Base-by-base conservation (phyloP, 2,329 filamentous ascomycete species). In the Fusarium aywerte region DNA sequence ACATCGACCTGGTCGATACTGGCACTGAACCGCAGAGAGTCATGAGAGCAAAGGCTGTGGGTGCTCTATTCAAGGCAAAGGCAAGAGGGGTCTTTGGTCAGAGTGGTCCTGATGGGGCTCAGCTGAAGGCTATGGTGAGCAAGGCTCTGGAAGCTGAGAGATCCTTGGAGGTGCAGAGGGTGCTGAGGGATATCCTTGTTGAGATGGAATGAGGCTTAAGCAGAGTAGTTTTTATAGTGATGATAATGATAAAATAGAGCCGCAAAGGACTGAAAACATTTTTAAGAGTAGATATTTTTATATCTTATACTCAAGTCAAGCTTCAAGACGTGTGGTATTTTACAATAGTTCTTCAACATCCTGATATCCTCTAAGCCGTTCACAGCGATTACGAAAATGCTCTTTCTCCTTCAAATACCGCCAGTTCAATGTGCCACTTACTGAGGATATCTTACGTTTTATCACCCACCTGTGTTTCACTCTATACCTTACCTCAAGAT, bases 11-110 rank as follows among this genome's bases (percentile, higher is more conserved):
- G 39, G 76, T 79, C 0, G 84, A 84, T 29, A 77, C 79, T 0
- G 83, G 85, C 0, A 82, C 83, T 0, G 86, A 88, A 69, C 73
- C 80, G 5, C 85, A 88, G 75, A 80, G 86, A 16, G 68, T 80
- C 21, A 76, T 76, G 60, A 77, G 85, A 35, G 81, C 81, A 2
- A 81, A 82, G 68, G 84, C 85, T 0, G 73, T 83, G 1, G 76
- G 75, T 3, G 78, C 80, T 1, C 77, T 82, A 12, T 72, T 81
- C 7, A 78, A 76, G 60, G 80, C 83, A 3, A 80, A 78, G 60
- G 78, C 77, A 35, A 76, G 77, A 43, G 82, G 82, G 0, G 75
- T 80, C 0, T 81, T 87, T 73, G 83, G 76, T 0, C 63, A 73
- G 16, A 67, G 66, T 1, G 68, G 62, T 11, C 68, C 73, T 1